phyloP scores from a whole-genome alignment of 2,329 filamentous ascomycete species.

The Trichoderma sp. region DNA sequence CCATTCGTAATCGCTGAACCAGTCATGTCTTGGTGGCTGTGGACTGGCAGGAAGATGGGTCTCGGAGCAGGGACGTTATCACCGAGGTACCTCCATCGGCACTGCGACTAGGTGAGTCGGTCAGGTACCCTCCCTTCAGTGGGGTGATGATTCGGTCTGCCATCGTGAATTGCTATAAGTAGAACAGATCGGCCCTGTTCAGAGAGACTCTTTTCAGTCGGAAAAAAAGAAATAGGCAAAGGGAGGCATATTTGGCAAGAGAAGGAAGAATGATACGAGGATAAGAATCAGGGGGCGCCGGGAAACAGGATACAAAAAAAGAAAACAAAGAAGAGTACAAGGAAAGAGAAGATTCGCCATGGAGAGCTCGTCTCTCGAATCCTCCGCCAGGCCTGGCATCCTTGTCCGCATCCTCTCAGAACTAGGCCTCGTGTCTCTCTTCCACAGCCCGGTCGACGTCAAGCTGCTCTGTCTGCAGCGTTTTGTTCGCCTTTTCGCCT shows the following conservation, averaged over 20 bases:
- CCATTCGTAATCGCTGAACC: not conserved
- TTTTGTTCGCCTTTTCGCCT: conserved; percentile 66
- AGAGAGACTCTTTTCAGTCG: not conserved
- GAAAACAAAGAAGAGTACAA: not conserved
- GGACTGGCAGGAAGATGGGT: not conserved
- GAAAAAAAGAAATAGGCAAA: not conserved
- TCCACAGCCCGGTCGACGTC: conserved; percentile 47
- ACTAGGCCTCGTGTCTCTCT: conserved; percentile 37
- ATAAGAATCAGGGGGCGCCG: not conserved
- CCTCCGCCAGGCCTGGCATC: not conserved
- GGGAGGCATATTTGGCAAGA: not conserved
- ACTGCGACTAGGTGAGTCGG: not conserved
- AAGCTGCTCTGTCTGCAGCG: conserved; percentile 63
- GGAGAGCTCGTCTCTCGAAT: conserved; percentile 2
- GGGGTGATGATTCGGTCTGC: not conserved
- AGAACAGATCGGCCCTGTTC: not conserved
- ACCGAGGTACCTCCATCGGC: conserved; percentile 6
- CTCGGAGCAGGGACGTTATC: conserved; percentile 4
- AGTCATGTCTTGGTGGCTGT: not conserved
- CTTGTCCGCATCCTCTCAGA: conserved; percentile 32
- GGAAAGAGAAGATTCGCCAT: not conserved
- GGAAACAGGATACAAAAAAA: not conserved
- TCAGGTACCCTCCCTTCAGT: not conserved
- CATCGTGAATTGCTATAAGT: not conserved
- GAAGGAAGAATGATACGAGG: not conserved